phyloP scores from a whole-genome alignment of 2,329 filamentous ascomycete species.

The Stagonosporopsis cucurbitacearum region DNA sequence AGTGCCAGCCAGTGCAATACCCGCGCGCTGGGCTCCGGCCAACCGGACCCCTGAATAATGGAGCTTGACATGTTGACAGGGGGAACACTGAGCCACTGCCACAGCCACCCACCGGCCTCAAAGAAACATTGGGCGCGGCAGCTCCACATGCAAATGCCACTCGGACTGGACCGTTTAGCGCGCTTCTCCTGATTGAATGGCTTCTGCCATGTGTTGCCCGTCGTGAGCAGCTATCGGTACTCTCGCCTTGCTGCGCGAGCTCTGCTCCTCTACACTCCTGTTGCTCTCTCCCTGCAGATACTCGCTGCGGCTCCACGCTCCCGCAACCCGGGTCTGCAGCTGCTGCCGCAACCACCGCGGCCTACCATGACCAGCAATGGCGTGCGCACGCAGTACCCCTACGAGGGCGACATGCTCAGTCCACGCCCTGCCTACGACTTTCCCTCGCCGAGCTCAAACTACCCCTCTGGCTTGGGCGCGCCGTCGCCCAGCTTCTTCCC shows the following conservation, averaged over 20 bases:
- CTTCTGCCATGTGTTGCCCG: conserved; percentile 33
- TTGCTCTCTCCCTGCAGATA: conserved; percentile 29
- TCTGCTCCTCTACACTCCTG: conserved; percentile 31
- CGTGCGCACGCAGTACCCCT: conserved; percentile 46
- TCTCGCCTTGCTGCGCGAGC: conserved; percentile 34
- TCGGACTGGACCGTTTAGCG: conserved; percentile 16
- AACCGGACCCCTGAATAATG: conserved; percentile 11
- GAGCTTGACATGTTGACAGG: conserved; percentile 19
- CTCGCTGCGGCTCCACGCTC: conserved; percentile 31
- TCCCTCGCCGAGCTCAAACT: conserved; percentile 48
- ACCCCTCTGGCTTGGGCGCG: conserved; percentile 42
- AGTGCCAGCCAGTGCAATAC: conserved; percentile 8
- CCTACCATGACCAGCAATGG: conserved; percentile 43
- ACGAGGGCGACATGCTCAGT: conserved; percentile 40
- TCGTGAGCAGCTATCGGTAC: conserved; percentile 40
- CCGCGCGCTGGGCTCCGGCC: conserved; percentile 12
- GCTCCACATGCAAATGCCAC: conserved; percentile 5
- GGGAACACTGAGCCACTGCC: too few species aligned
- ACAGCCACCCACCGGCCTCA: conserved; percentile 4
- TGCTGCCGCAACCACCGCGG: conserved; percentile 11
- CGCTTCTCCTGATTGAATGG: conserved; percentile 18
- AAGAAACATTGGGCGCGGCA: conserved; percentile 14
- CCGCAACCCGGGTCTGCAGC: conserved; percentile 6
- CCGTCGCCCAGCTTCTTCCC: conserved; percentile 45
- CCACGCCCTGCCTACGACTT: conserved; percentile 45